These are phyloP conservation scores for Cordyceps fumosorosea DNA, from an alignment of 2,329 filamentous ascomycete species.

Conservation along the genomic window DNA sequence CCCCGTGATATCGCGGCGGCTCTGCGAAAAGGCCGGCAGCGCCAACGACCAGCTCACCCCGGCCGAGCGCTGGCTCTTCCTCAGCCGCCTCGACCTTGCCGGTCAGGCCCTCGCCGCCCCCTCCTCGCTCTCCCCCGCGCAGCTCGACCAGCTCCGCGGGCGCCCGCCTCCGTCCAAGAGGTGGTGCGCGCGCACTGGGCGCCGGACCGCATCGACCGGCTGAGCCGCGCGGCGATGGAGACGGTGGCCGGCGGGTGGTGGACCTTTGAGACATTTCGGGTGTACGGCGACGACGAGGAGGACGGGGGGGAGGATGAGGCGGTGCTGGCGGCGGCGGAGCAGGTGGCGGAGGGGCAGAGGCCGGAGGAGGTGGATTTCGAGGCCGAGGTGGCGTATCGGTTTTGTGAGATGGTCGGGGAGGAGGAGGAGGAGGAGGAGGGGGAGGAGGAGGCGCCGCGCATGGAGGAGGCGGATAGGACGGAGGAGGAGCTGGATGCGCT, in stretches of 20 bases:
- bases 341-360: not conserved
- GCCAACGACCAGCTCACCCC: constrained; percentile 15
- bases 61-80: constrained; percentile 14
- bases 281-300: constrained; percentile 1
- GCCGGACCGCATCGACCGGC: constrained; percentile 5
- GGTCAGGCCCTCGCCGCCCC: constrained; percentile 16
- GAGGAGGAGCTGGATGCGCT: not conserved
- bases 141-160: constrained; percentile 14
- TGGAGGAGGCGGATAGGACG: not conserved
- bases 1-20: not conserved
- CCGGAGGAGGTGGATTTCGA: constrained; percentile 4
- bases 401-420: not conserved
- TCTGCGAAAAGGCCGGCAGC: constrained; percentile 16
- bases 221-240: constrained; percentile 3
- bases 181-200: not conserved
- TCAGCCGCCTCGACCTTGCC: constrained; percentile 16
- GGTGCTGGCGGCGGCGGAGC: not conserved
- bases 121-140: constrained; percentile 7
- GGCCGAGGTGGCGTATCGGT: no score
- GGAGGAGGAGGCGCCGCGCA: not conserved
- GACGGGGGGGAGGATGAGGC: not conserved
- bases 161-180: constrained; percentile 12
- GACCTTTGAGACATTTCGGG: constrained; percentile 1
- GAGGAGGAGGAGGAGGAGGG: not conserved
- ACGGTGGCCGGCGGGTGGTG: constrained; percentile 4